Evolutionary conservation across 139 green algal genomes (phyloP).

Genomic region (Chlamydomonas incerta): DNA sequence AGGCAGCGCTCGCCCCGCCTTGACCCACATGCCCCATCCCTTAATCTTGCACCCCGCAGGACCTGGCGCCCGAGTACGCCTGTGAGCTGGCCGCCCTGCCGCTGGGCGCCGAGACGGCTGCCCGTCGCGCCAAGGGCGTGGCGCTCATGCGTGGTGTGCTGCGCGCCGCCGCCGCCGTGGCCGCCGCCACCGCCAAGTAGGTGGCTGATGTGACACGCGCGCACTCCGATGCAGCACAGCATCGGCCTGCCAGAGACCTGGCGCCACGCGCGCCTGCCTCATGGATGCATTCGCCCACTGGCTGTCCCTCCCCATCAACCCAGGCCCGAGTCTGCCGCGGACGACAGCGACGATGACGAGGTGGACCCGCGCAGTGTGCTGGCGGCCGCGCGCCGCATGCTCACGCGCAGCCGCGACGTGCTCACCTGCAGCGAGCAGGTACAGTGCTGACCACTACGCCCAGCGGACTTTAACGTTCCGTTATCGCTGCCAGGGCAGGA

Average conservation of each 20-base stretch:
- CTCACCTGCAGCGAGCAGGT: slow-evolving; percentile 48
- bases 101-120: slow-evolving; percentile 7
- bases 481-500: too few species aligned
- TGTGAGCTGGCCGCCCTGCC: slow-evolving; percentile 57
- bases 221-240: too few species aligned
- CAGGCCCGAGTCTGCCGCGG: neutral
- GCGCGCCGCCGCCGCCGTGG: neutral
- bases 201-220: too few species aligned
- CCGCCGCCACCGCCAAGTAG: neutral
- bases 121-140: slow-evolving; percentile 36
- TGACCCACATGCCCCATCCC: neutral
- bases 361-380: neutral
- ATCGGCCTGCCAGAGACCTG: too few species aligned
- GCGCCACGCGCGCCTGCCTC: too few species aligned
- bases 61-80: slow-evolving; percentile 49
- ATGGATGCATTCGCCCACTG: too few species aligned
- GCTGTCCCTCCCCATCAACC: too few species aligned
- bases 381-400: neutral
- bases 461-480: too few species aligned
- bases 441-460: neutral
- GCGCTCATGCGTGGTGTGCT: slow-evolving; percentile 17
- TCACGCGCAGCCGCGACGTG: slow-evolving; percentile 9
- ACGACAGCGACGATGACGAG: neutral
- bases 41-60: slow-evolving; percentile 25
- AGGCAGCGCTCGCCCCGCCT: too few species aligned